Evolutionary conservation across 805 yeast genomes (phyloP).

Genomic region (Yarrowia sp.): DNA sequence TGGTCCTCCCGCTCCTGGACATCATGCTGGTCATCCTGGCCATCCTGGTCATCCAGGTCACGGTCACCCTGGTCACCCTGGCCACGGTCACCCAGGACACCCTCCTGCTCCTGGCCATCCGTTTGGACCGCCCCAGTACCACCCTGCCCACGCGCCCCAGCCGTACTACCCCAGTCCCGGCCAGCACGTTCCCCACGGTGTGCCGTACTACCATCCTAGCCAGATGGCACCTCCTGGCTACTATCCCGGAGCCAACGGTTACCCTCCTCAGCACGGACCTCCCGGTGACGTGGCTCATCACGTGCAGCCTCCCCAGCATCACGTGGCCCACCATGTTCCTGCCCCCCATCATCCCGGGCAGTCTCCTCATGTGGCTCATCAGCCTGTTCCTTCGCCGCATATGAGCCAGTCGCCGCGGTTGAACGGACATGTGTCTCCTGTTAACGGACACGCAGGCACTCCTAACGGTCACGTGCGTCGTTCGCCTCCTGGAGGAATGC

Average conservation of each 20-base stretch:
- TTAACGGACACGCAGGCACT: no score
- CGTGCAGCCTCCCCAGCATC: neutral
- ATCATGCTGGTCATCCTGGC: neutral
- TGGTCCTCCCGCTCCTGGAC: neutral
- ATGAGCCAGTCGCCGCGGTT: no score
- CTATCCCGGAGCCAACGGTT: neutral
- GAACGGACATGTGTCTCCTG: no score
- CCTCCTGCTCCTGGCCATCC: neutral
- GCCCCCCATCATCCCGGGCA: no score
- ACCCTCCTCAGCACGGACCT: no score
- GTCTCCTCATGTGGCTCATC: neutral
- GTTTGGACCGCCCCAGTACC: neutral
- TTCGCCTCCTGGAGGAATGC: neutral
- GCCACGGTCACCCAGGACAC: no score
- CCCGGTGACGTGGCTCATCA: neutral
- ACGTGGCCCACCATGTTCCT: neutral
- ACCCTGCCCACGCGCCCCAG: neutral
- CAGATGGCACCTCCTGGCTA: constrained; percentile 4
- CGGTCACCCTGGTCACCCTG: neutral
- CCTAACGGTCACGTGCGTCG: neutral
- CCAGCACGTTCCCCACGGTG: neutral
- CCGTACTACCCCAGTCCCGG: neutral
- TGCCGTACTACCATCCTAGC: neutral
- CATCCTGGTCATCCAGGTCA: neutral
- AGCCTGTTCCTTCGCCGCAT: no score